phyloP scores from a whole-genome alignment of 2,329 filamentous ascomycete genomes.

The Pseudocercospora vitis region DNA sequence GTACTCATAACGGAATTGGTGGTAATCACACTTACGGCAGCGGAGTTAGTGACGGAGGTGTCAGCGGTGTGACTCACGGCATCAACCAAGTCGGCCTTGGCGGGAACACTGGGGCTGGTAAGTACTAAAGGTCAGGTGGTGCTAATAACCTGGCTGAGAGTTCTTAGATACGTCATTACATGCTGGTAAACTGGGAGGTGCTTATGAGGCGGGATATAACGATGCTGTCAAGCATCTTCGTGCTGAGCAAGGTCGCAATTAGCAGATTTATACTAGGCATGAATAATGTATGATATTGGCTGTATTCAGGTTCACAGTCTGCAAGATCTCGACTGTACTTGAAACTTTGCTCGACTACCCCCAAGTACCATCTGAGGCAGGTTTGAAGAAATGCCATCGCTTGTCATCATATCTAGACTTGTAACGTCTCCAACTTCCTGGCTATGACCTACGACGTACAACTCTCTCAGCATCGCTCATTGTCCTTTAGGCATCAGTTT shows the following conservation, averaged over 20 bases:
- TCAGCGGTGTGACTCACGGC: slow-evolving; percentile 11
- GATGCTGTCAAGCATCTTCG: slow-evolving; percentile 11
- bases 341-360: too few species aligned
- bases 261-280: too few species aligned
- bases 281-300: too few species aligned
- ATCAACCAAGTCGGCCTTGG: slow-evolving; percentile 9
- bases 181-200: slow-evolving; percentile 7
- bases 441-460: too few species aligned
- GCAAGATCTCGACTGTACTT: too few species aligned
- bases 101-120: neutral
- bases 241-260: neutral
- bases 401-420: too few species aligned
- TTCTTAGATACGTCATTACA: neutral
- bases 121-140: neutral
- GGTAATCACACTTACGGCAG: slow-evolving; percentile 9
- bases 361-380: too few species aligned
- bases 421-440: too few species aligned
- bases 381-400: too few species aligned
- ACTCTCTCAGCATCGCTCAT: slow-evolving; percentile 7
- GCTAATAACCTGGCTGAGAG: neutral
- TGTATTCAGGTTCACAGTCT: too few species aligned
- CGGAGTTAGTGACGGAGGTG: slow-evolving; percentile 2
- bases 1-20: neutral
- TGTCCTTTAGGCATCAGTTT: slow-evolving; percentile 27
- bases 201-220: slow-evolving; percentile 15